Evolutionary conservation across 495 filamentous ascomycete species (phyloP).

Genomic region (Aspergillus biplanus): DNA sequence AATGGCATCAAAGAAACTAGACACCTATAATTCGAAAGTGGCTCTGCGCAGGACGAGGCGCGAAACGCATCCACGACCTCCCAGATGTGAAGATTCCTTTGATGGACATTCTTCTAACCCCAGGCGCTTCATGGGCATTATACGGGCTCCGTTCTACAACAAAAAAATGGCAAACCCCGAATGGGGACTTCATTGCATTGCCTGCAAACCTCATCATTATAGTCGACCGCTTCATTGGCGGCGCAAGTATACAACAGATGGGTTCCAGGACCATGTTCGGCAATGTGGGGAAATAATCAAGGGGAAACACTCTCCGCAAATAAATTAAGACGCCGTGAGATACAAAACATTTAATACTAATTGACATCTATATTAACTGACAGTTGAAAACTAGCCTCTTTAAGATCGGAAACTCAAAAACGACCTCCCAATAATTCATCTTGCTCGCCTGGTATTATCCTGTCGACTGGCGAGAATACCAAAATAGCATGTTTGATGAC

Average conservation of each 20-base stretch:
- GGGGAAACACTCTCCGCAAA: slow-evolving; percentile 18
- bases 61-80: slow-evolving; percentile 15
- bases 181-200: slow-evolving; percentile 31
- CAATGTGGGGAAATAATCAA: slow-evolving; percentile 28
- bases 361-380: no score
- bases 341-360: not conserved
- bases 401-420: no score
- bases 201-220: slow-evolving; percentile 26
- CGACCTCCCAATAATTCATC: no score
- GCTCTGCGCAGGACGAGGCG: slow-evolving; percentile 1
- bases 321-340: not conserved
- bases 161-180: not conserved
- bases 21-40: slow-evolving; percentile 1
- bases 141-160: slow-evolving; percentile 25
- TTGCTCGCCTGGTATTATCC: no score
- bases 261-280: slow-evolving; percentile 24
- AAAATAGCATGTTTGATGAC: not conserved
- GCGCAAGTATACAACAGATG: slow-evolving; percentile 25
- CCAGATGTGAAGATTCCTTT: slow-evolving; percentile 20
- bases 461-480: no score
- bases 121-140: slow-evolving; percentile 30
- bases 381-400: no score
- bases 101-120: slow-evolving; percentile 25
- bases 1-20: slow-evolving; percentile 9
- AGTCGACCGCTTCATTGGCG: slow-evolving; percentile 25